Evolutionary conservation across 345 rosid species (phyloP), one percentile per base, ranked within the genome.

Genomic region (Pelargonium nanum): DNA sequence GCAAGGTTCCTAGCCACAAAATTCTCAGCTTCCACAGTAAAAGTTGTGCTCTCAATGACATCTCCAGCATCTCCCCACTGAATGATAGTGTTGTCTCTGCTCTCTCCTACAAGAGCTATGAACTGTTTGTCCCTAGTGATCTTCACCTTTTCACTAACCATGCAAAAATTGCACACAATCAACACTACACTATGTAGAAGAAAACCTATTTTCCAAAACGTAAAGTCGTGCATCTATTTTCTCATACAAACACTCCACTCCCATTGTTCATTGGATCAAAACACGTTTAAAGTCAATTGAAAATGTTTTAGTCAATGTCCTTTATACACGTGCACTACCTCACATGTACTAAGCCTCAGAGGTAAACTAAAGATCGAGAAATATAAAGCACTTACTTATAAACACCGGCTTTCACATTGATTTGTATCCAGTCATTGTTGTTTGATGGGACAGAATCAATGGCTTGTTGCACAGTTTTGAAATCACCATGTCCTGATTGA

Each of bases 131-230:
- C 19, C 6, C 0, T 15, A 5, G 16, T 21, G 15, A 65, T 21
- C 44, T 1, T 24, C 6, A 65, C 56, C 48, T 57, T 13, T 57
- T 65, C 68, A n/a, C 68, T 65, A 32, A 22, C 19, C 9, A 24
- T 28, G 3, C 3, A 7, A 28, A 28, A 28, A 28, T 28, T 28
- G 32, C 7, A 2, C n/a, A n/a, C 7, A 3, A 28, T 2, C 4
- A 28, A 28, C 32, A 28, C 32, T 3, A 28, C 3, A 7, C 4
- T 28, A n/a, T 2, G 4, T 2, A 2, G 7, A 28, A 28, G 7
- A 28, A 28, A 3, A 28, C 32, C n/a, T n/a, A n/a, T n/a, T n/a
- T n/a, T n/a, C n/a, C n/a, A n/a, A n/a, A n/a, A n/a, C n/a, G n/a
- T n/a, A n/a, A n/a, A n/a, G n/a, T n/a, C n/a, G n/a, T n/a, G n/a